A percentile compares a stretch with the other conserved stretches of the same genome.
Conservation (phyloP, 2,329 filamentous ascomycete genomes). For the Bisporella sp. region DNA sequence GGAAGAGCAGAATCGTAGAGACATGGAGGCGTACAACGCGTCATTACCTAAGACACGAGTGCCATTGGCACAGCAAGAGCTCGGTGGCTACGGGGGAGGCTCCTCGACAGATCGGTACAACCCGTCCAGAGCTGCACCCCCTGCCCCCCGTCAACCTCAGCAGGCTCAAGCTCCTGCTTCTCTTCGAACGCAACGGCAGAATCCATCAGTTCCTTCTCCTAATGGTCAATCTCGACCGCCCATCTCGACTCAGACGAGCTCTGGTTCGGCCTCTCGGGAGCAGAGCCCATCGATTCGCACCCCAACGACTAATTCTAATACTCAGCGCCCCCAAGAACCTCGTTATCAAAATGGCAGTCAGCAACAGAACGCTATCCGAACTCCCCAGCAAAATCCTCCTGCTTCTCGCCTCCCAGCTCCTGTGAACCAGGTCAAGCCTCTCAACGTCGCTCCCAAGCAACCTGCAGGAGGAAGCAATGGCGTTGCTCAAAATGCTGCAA, state of each 20-base stretch:
- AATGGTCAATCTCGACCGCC: conserved; percentile 37
- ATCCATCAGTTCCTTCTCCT: conserved; percentile 62
- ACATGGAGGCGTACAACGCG: conserved; percentile 84
- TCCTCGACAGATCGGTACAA: conserved; percentile 63
- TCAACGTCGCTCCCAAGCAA: conserved; percentile 69
- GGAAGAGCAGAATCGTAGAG: conserved; percentile 63
- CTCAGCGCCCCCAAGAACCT: conserved; percentile 22
- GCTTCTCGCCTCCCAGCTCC: conserved; percentile 50
- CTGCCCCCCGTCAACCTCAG: conserved; percentile 55
- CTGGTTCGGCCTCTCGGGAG: conserved; percentile 32
- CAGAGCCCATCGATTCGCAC: conserved; percentile 20
- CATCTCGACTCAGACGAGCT: conserved; percentile 43
- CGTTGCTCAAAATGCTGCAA: conserved; percentile 49
- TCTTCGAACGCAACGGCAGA: conserved; percentile 69
- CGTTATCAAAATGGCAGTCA: conserved; percentile 35
- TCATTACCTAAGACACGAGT: conserved; percentile 76
- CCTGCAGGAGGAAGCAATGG: conserved; percentile 30
- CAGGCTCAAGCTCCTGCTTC: conserved; percentile 47
- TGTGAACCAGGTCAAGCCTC: conserved; percentile 55
- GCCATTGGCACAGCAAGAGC: conserved; percentile 81
- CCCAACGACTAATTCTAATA: conserved; percentile 29
- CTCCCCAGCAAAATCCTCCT: conserved; percentile 38
- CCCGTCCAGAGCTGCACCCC: conserved; percentile 76
- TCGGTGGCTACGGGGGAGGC: conserved; percentile 55
- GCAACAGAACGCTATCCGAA: conserved; percentile 31